A percentile compares a stretch with the other conserved stretches of the same genome.
Evolutionary conservation across 140 eudicot species (phyloP).

Genomic region (Erigeron philadelphicus): DNA sequence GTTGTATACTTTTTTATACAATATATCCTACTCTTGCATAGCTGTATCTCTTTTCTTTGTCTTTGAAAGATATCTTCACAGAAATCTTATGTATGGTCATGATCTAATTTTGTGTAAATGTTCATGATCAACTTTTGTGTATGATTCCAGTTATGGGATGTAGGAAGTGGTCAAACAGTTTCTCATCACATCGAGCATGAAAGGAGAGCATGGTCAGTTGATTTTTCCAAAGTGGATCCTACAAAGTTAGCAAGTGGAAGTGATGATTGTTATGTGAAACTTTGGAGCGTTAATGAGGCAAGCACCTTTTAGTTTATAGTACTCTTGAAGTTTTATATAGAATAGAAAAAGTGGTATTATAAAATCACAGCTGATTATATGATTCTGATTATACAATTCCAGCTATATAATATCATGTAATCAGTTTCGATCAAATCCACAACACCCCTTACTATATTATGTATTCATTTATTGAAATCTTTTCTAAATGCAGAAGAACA

Average conservation of each 20-base stretch:
- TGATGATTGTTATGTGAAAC: conserved; percentile 79
- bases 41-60: not conserved
- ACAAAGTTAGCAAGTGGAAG: conserved; percentile 86
- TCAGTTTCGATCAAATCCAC: too few species aligned
- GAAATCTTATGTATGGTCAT: conserved; percentile 3
- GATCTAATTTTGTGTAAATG: conserved; percentile 21
- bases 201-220: conserved; percentile 92
- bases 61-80: not conserved
- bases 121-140: conserved; percentile 20
- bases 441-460: too few species aligned
- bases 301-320: not conserved
- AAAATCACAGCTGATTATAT: too few species aligned
- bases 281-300: conserved; percentile 89
- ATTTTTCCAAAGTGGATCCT: conserved; percentile 81
- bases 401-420: too few species aligned
- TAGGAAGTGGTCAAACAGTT: conserved; percentile 61
- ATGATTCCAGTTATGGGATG: conserved; percentile 86
- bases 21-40: not conserved
- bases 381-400: too few species aligned
- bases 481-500: conserved; percentile 54
- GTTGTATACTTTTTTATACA: not conserved
- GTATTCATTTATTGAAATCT: conserved; percentile 8
- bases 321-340: not conserved
- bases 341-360: too few species aligned
- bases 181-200: conserved; percentile 60